Percentiles rank a stretch among this genome's conserved stretches.
Evolutionary conservation across 176 grass and related monocot species (phyloP).

Genomic region (Phoenix dactylifera): DNA sequence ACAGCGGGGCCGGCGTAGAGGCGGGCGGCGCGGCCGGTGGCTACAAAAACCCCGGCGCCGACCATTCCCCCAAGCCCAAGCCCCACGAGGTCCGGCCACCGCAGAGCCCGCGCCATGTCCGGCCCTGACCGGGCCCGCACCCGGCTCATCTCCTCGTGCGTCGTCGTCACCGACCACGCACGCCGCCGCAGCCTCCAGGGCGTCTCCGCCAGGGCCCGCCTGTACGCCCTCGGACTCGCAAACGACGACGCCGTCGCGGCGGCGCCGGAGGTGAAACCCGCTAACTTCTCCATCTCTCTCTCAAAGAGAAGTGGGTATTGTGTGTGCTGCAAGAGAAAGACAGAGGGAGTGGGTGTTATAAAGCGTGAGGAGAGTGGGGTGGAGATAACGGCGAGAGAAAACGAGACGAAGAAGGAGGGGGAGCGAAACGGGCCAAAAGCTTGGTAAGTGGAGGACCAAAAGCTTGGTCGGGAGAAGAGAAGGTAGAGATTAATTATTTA

Average conservation of each 20-base stretch:
- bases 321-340: not conserved
- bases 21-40: conserved; percentile 32
- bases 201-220: conserved; percentile 47
- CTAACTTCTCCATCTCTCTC: not conserved
- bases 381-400: too few species aligned
- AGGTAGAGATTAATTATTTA: too few species aligned
- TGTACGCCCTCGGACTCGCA: conserved; percentile 45
- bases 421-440: too few species aligned
- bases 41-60: conserved; percentile 46
- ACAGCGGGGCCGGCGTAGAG: conserved; percentile 24
- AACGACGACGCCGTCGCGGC: conserved; percentile 28
- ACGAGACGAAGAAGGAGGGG: too few species aligned
- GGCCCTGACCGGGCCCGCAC: conserved; percentile 62
- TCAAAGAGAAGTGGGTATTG: conserved; percentile 5
- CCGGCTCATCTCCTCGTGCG: conserved; percentile 79
- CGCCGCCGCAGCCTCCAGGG: conserved; percentile 45
- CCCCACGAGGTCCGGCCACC: conserved; percentile 82
- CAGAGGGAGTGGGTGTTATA: conserved; percentile 15
- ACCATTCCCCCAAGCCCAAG: conserved; percentile 70
- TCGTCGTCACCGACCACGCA: conserved; percentile 64
- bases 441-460: too few species aligned
- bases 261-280: not conserved
- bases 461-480: too few species aligned
- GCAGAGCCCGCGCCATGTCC: conserved; percentile 56
- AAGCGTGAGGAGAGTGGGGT: not conserved